These are phyloP conservation scores for Echeveria elegans DNA, from an alignment of 164 flowering plant genomes.

Conservation along the genomic window DNA sequence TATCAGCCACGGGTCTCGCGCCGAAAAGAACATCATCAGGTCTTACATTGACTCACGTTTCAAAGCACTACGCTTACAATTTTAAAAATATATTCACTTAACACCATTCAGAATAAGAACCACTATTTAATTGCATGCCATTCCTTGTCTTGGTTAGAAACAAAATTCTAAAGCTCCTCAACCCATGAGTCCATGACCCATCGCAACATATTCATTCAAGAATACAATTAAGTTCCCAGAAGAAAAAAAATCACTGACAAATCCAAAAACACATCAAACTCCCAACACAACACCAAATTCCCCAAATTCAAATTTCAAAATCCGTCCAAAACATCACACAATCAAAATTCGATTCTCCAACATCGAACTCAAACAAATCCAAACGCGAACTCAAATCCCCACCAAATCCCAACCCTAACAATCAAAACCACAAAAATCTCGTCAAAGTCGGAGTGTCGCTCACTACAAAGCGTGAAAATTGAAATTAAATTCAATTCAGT, in stretches of 20 bases:
- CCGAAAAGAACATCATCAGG: background rate
- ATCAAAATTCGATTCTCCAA: background rate
- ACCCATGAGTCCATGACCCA: background rate
- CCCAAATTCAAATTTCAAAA: slow-evolving; percentile 2
- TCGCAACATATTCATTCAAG: too few species aligned
- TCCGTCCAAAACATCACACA: background rate
- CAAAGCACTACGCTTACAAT: background rate
- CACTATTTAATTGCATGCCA: background rate
- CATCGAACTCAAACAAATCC: background rate
- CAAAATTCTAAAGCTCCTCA: background rate
- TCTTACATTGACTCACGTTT: background rate
- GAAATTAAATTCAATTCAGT: background rate
- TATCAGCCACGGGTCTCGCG: background rate
- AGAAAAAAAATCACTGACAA: too few species aligned
- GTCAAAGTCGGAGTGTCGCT: background rate
- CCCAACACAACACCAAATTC: background rate
- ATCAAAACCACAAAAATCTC: background rate
- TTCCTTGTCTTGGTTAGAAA: background rate
- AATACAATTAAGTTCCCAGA: too few species aligned
- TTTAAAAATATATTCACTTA: background rate
- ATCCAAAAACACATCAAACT: background rate
- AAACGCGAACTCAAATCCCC: background rate
- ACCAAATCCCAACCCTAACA: background rate
- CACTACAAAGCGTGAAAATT: background rate
- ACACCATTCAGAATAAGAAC: background rate